Evolutionary conservation across 495 filamentous ascomycete genomes (phyloP).

Genomic region (Pyrenula massariospora): DNA sequence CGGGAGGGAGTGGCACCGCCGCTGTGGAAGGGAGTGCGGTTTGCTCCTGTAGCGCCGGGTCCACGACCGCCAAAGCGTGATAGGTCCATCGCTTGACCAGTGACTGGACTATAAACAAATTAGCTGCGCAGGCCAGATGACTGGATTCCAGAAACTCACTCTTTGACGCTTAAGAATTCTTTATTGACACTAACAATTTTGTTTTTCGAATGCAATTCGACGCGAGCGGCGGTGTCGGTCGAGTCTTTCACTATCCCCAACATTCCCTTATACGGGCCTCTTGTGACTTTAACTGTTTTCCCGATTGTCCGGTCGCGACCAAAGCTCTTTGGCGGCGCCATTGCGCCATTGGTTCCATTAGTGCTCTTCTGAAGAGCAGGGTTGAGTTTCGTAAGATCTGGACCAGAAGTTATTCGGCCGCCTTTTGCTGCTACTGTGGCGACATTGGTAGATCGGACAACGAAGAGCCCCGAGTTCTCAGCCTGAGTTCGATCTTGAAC

Average conservation of each 20-base stretch:
- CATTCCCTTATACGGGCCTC: slow-evolving; percentile 81
- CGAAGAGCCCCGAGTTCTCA: slow-evolving; percentile 85
- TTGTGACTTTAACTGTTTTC: slow-evolving; percentile 77
- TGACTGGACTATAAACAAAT: slow-evolving; percentile 36
- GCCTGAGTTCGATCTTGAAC: slow-evolving; percentile 69
- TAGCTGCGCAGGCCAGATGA: slow-evolving; percentile 9
- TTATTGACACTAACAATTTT: slow-evolving; percentile 77
- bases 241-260: slow-evolving; percentile 93
- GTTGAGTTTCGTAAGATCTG: slow-evolving; percentile 87
- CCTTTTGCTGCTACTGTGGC: slow-evolving; percentile 85
- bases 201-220: slow-evolving; percentile 86
- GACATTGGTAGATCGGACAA: slow-evolving; percentile 75
- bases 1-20: slow-evolving; percentile 22
- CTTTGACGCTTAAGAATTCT: slow-evolving; percentile 65
- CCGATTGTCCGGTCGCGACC: slow-evolving; percentile 80
- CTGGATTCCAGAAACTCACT: slow-evolving; percentile 34
- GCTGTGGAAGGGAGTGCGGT: slow-evolving; percentile 29
- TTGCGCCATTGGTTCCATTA: slow-evolving; percentile 30
- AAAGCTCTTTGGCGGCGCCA: slow-evolving; percentile 67
- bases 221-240: slow-evolving; percentile 67
- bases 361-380: slow-evolving; percentile 65
- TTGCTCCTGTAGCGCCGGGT: slow-evolving; percentile 37
- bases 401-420: slow-evolving; percentile 48
- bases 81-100: slow-evolving; percentile 62
- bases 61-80: slow-evolving; percentile 38